Percentiles rank a stretch among this genome's conserved stretches.
These are phyloP conservation scores for Verbascum thapsus DNA, from an alignment of 257 asterid genomes.

Conservation along the genomic window DNA sequence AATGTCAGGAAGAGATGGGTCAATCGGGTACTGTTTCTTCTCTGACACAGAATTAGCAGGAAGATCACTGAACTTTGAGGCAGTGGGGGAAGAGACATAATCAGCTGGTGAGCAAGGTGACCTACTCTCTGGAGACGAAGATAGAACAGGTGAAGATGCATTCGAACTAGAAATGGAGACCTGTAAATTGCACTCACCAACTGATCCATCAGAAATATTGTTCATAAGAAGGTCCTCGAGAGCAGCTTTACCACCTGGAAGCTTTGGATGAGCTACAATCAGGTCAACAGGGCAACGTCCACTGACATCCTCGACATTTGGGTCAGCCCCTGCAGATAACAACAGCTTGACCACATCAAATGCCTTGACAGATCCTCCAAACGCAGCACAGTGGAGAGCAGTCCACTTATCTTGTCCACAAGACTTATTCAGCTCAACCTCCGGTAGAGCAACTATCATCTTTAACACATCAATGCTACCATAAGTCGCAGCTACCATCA, in stretches of 20 bases:
- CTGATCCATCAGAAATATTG: conserved; percentile 61
- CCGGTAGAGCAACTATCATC: conserved; percentile 77
- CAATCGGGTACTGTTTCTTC: conserved; percentile 85
- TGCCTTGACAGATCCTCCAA: conserved; percentile 67
- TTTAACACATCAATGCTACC: conserved; percentile 82
- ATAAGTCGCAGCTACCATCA: conserved; percentile 93
- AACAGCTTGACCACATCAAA: conserved; percentile 61
- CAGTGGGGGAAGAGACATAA: conserved; percentile 48
- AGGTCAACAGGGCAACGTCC: conserved; percentile 73
- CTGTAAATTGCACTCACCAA: conserved; percentile 47
- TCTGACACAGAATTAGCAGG: conserved; percentile 49
- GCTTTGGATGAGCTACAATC: conserved; percentile 60
- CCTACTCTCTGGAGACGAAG: conserved; percentile 63
- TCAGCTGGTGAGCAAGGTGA: conserved; percentile 75
- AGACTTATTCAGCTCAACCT: conserved; percentile 73
- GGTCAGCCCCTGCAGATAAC: conserved; percentile 90
- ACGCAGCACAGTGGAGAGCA: conserved; percentile 95
- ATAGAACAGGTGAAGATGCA: conserved; percentile 64
- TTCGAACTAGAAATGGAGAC: conserved; percentile 47
- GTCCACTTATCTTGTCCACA: conserved; percentile 80
- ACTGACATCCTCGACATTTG: conserved; percentile 64
- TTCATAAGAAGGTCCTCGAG: conserved; percentile 66
- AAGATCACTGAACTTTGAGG: conserved; percentile 42
- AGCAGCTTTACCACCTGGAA: conserved; percentile 48
- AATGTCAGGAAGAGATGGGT: conserved; percentile 93